These are phyloP conservation scores for Trichoderma semiorbis DNA, from an alignment of 2,329 filamentous ascomycete genomes.

Conservation along the genomic window DNA sequence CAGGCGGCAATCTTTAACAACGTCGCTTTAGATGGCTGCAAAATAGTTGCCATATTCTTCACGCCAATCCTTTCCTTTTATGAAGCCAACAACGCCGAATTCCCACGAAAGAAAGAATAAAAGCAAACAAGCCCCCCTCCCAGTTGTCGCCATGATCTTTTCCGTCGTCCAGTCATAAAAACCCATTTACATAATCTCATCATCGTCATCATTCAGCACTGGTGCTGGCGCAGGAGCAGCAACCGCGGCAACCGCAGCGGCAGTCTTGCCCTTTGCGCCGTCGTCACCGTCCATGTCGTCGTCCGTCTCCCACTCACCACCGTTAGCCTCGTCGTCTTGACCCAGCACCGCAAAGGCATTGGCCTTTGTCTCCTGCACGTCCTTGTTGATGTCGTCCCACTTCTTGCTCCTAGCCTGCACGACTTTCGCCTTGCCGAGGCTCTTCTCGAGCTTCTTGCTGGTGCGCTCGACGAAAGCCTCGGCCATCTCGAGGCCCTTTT, in stretches of 20 bases:
- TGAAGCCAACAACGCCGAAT: slow-evolving; percentile 11
- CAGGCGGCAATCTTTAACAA: background rate
- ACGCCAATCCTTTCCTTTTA: background rate
- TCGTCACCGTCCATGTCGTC: slow-evolving; percentile 33
- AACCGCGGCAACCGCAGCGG: background rate
- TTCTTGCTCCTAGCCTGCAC: slow-evolving; percentile 49
- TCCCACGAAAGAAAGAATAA: background rate
- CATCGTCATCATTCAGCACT: slow-evolving; percentile 28
- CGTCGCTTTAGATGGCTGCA: background rate
- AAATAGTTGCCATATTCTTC: background rate
- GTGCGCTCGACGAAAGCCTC: slow-evolving; percentile 59
- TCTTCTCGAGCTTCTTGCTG: slow-evolving; percentile 52
- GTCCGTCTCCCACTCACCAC: slow-evolving; percentile 30
- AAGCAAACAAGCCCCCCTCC: background rate
- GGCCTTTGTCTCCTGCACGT: slow-evolving; percentile 25
- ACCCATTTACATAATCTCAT: slow-evolving; percentile 32
- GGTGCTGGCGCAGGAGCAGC: slow-evolving; percentile 1
- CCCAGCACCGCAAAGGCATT: slow-evolving; percentile 22
- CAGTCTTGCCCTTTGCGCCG: background rate
- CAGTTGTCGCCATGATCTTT: background rate
- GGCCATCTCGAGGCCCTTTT: slow-evolving; percentile 56
- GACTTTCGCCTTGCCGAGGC: slow-evolving; percentile 45
- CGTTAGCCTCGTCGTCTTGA: slow-evolving; percentile 26
- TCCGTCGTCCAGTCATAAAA: slow-evolving; percentile 4
- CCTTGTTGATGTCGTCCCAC: slow-evolving; percentile 58